A percentile compares a stretch with the other conserved stretches of the same genome.
Evolutionary conservation across 345 rosid species (phyloP).

Genomic region (Geranium rotundifolium): DNA sequence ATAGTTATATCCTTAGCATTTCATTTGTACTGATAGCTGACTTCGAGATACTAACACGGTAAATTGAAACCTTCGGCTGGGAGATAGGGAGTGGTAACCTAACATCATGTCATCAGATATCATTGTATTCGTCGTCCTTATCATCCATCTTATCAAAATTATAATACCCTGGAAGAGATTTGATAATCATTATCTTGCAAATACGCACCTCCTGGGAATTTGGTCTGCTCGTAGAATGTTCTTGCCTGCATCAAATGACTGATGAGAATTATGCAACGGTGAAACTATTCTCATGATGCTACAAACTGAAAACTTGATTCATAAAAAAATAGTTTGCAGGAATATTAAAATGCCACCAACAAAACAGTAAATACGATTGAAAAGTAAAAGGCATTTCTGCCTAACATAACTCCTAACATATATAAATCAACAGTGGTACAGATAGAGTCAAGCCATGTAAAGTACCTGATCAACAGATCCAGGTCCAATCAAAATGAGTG

Average conservation of each 20-base stretch:
- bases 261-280: not conserved
- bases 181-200: not conserved
- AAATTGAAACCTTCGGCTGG: too few relatives aligned
- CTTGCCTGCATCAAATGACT: slow-evolving; percentile 54
- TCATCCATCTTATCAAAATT: not conserved
- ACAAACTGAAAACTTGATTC: not conserved
- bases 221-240: slow-evolving; percentile 67
- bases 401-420: not conserved
- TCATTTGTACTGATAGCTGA: too few relatives aligned
- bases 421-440: not conserved
- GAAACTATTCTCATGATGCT: too few relatives aligned
- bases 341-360: too few relatives aligned
- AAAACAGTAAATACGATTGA: too few relatives aligned
- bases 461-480: slow-evolving; percentile 77
- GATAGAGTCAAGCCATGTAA: not conserved
- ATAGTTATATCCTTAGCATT: too few relatives aligned
- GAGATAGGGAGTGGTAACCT: too few relatives aligned
- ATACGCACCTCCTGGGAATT: slow-evolving; percentile 72
- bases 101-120: too few relatives aligned
- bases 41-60: too few relatives aligned
- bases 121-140: not conserved
- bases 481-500: slow-evolving; percentile 75
- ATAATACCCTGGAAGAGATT: not conserved
- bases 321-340: not conserved
- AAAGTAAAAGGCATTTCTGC: too few relatives aligned